A percentile compares a stretch with the other conserved stretches of the same genome.
phyloP scores from a whole-genome alignment of 2,329 filamentous ascomycete species.

The Alternaria viburni region DNA sequence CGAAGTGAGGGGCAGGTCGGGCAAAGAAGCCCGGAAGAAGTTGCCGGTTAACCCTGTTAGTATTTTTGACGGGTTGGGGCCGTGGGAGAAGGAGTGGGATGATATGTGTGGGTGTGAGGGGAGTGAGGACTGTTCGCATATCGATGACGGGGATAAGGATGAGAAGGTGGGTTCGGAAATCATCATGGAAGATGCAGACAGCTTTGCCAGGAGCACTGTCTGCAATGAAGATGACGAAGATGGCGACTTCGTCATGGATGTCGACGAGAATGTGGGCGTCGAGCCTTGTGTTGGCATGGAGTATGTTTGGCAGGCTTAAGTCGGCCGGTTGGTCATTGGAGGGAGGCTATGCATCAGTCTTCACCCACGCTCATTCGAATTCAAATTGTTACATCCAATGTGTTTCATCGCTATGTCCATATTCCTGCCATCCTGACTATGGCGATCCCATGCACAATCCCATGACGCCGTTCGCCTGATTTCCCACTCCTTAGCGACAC shows the following conservation, averaged over 20 bases:
- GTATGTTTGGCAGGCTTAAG: neutral
- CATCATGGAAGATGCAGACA: neutral
- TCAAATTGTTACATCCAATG: neutral
- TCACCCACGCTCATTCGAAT: neutral
- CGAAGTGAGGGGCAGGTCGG: neutral
- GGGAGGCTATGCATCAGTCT: neutral
- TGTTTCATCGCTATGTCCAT: neutral
- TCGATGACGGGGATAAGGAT: neutral
- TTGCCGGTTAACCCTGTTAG: neutral
- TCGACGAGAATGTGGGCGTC: neutral
- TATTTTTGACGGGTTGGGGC: neutral
- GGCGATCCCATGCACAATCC: neutral
- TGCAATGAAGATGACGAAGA: neutral
- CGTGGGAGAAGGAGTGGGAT: neutral
- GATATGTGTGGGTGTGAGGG: neutral
- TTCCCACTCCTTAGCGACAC: neutral
- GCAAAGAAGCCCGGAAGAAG: neutral
- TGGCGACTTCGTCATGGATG: neutral
- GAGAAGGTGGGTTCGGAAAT: neutral
- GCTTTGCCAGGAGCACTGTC: neutral
- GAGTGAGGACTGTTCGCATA: neutral
- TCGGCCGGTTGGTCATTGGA: neutral
- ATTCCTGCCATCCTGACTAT: neutral
- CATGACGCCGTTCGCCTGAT: neutral
- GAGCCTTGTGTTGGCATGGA: neutral